Evolutionary conservation across 768 basidiomycete genomes (phyloP).

Genomic region (Asterophora lycoperdoides): DNA sequence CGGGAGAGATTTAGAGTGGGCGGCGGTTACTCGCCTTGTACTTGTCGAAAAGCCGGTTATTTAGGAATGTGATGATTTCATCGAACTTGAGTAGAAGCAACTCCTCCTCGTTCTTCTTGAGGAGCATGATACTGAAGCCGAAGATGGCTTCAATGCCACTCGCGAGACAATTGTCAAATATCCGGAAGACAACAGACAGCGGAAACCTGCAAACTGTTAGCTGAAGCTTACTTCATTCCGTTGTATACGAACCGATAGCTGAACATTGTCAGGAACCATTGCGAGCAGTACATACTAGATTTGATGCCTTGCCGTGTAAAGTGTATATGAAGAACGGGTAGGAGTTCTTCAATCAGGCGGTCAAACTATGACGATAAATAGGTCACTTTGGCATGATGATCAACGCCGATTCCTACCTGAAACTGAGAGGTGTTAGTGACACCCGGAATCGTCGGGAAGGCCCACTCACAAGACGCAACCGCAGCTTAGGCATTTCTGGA

Average conservation of each 20-base stretch:
- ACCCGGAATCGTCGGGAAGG: not conserved
- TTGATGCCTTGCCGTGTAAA: conserved; percentile 93
- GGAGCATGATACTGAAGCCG: conserved; percentile 83
- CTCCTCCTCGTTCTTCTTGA: conserved; percentile 83
- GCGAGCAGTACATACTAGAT: conserved; percentile 97
- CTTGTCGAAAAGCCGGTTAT: conserved; percentile 73
- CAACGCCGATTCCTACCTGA: conserved; percentile 40
- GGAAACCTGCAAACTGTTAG: conserved; percentile 63
- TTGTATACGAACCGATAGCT: conserved; percentile 69
- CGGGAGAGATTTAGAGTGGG: not conserved
- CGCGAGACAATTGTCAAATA: conserved; percentile 94
- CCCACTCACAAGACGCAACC: conserved; percentile 73
- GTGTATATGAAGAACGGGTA: conserved; percentile 91
- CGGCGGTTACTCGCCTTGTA: conserved; percentile 48
- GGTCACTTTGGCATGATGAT: conserved; percentile 6
- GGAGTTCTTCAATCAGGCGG: conserved; percentile 84
- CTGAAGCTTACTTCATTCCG: not conserved
- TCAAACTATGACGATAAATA: conserved; percentile 62
- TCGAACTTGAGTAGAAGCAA: conserved; percentile 86
- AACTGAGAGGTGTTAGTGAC: conserved; percentile 36
- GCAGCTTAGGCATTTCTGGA: conserved; percentile 98
- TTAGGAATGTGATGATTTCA: conserved; percentile 81
- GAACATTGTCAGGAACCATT: conserved; percentile 98
- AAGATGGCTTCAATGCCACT: conserved; percentile 98
- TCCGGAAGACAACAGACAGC: conserved; percentile 88